Percentiles rank a stretch among this genome's conserved stretches.
These are phyloP conservation scores for Stygiomarasmius scandens DNA, from an alignment of 1,284 basidiomycete species.

Conservation along the genomic window DNA sequence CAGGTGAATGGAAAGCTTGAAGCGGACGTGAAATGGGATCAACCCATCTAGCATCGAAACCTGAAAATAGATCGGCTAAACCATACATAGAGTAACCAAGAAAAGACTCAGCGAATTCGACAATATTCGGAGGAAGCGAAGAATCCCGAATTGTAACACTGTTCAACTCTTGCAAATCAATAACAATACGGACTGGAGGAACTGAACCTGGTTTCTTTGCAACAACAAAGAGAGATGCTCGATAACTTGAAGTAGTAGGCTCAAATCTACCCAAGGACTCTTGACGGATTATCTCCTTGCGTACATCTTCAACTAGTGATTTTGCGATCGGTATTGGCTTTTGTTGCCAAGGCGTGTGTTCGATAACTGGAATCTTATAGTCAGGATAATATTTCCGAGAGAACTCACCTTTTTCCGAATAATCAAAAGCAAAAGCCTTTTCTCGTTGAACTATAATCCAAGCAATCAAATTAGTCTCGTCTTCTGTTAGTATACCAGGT, in stretches of 20 bases:
- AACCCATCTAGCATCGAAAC: conserved; percentile 7
- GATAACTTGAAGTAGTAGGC: conserved; percentile 30
- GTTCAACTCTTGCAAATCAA: conserved; percentile 36
- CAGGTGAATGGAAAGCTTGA: conserved; percentile 7
- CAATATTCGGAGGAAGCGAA: conserved; percentile 28
- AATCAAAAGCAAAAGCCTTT: conserved; percentile 29
- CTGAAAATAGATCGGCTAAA: conserved; percentile 28
- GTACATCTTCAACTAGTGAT: conserved; percentile 25
- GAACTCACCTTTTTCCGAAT: conserved; percentile 33
- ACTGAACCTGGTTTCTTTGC: conserved; percentile 35
- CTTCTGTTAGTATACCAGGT: conserved; percentile 16
- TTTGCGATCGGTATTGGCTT: conserved; percentile 29
- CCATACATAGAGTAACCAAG: conserved; percentile 29
- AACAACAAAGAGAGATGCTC: conserved; percentile 32
- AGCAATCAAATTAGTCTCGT: conserved; percentile 27
- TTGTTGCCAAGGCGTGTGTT: conserved; percentile 34
- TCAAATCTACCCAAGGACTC: conserved; percentile 31
- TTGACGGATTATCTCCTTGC: conserved; percentile 25
- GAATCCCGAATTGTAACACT: conserved; percentile 30
- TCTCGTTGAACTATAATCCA: conserved; percentile 23
- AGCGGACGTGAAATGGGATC: neutral
- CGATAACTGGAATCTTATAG: conserved; percentile 35
- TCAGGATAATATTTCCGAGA: conserved; percentile 33
- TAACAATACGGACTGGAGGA: conserved; percentile 32
- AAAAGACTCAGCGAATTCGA: conserved; percentile 35